Percentiles rank a stretch among this genome's conserved stretches.
phyloP scores from a whole-genome alignment of 2,329 filamentous ascomycete species.

The Juglanconis sp. region DNA sequence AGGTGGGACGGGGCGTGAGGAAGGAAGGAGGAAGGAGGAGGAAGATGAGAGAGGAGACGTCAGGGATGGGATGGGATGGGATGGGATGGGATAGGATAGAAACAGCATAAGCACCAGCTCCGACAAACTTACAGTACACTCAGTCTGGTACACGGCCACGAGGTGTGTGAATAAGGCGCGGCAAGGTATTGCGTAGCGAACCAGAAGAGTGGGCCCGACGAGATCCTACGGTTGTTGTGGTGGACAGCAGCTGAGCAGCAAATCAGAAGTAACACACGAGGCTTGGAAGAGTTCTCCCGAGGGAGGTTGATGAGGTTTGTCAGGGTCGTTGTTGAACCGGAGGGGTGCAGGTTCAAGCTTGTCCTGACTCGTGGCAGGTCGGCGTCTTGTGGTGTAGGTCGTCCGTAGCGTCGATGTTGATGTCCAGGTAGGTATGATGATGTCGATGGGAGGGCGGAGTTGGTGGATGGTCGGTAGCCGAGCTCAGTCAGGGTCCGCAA shows the following conservation, averaged over 20 bases:
- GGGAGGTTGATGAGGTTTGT: background rate
- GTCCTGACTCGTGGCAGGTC: background rate
- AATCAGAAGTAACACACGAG: conserved; percentile 1
- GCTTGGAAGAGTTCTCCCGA: background rate
- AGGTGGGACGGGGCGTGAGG: conserved; percentile 4
- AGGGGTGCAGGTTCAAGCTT: background rate
- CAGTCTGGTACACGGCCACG: background rate
- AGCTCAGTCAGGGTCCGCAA: background rate
- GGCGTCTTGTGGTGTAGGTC: background rate
- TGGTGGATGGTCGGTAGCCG: background rate
- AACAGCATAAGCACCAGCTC: background rate
- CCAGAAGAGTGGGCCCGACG: background rate
- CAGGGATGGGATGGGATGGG: background rate
- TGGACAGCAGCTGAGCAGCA: conserved; percentile 5
- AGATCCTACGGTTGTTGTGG: conserved; percentile 1
- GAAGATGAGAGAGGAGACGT: conserved; percentile 1
- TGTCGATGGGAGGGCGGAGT: background rate
- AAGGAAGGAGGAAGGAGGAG: conserved; percentile 5
- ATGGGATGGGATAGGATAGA: background rate
- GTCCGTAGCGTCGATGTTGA: no score
- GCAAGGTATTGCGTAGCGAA: background rate
- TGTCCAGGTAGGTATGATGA: no score
- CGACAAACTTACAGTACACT: background rate
- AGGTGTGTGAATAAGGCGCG: background rate
- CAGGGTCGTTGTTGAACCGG: background rate